These are phyloP conservation scores for Hyphopichia burtonii DNA, from an alignment of 1,139 yeast species.

Conservation along the genomic window DNA sequence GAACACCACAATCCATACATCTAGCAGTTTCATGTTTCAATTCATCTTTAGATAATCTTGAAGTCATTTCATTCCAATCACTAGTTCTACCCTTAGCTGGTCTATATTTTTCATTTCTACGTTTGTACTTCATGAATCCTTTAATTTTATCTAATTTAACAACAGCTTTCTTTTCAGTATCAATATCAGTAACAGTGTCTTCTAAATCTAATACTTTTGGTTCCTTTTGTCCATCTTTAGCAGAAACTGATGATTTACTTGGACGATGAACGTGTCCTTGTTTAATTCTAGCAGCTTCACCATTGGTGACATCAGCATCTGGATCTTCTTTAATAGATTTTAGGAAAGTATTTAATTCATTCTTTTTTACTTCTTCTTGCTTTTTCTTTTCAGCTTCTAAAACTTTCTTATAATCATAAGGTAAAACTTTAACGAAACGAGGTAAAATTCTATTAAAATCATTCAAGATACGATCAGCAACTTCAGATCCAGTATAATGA, in stretches of 20 bases:
- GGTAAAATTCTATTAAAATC: slow-evolving; percentile 89
- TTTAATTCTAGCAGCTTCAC: slow-evolving; percentile 63
- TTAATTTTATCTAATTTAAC: slow-evolving; percentile 74
- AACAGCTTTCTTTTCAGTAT: slow-evolving; percentile 61
- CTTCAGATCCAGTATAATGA: slow-evolving; percentile 89
- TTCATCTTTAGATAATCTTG: slow-evolving; percentile 80
- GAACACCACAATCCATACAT: slow-evolving; percentile 99
- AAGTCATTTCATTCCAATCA: slow-evolving; percentile 92
- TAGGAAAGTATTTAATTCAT: slow-evolving; percentile 56
- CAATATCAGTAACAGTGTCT: slow-evolving; percentile 75
- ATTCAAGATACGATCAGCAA: slow-evolving; percentile 77
- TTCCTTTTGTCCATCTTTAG: slow-evolving; percentile 51
- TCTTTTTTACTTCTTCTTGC: slow-evolving; percentile 66
- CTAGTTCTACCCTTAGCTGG: slow-evolving; percentile 69
- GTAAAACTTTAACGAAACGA: slow-evolving; percentile 90
- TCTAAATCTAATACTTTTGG: slow-evolving; percentile 89
- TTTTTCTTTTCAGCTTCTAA: slow-evolving; percentile 74
- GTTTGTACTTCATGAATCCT: slow-evolving; percentile 92
- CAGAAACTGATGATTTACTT: slow-evolving; percentile 21
- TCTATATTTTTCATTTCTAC: slow-evolving; percentile 87
- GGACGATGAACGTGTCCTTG: slow-evolving; percentile 43
- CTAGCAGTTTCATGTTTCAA: slow-evolving; percentile 93
- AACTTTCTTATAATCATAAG: slow-evolving; percentile 87
- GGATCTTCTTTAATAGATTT: slow-evolving; percentile 75
- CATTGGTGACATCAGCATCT: slow-evolving; percentile 84